A percentile compares a stretch with the other conserved stretches of the same genome.
These are phyloP conservation scores for Leptosphaerulina australis DNA, from an alignment of 2,329 filamentous ascomycete genomes.

Conservation along the genomic window DNA sequence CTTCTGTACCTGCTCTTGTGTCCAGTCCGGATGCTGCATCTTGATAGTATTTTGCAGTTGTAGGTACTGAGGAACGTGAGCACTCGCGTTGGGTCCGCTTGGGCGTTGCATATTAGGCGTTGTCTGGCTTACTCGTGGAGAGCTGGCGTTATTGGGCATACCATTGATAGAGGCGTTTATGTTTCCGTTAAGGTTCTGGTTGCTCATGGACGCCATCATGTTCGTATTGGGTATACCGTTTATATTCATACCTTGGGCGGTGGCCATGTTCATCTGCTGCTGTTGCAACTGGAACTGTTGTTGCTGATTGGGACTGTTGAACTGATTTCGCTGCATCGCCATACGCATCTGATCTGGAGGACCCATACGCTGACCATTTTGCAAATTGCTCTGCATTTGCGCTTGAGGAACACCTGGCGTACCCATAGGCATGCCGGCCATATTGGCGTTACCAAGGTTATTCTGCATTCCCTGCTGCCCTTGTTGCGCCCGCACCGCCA, in stretches of 20 bases:
- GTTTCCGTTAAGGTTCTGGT: constrained; percentile 42
- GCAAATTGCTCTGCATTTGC: constrained; percentile 67
- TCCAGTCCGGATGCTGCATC: constrained; percentile 46
- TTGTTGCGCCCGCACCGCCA: constrained; percentile 44
- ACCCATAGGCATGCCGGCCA: constrained; percentile 59
- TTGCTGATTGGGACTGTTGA: constrained; percentile 40
- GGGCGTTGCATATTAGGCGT: constrained; percentile 40
- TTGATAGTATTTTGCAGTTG: constrained; percentile 43
- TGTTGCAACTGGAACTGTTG: constrained; percentile 44
- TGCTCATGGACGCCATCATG: constrained; percentile 42
- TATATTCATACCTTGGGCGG: constrained; percentile 39
- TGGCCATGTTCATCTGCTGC: constrained; percentile 48
- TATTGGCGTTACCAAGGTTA: constrained; percentile 56
- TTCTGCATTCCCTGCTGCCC: constrained; percentile 54
- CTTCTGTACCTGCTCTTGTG: constrained; percentile 42
- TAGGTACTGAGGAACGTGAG: constrained; percentile 43
- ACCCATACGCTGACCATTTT: constrained; percentile 63
- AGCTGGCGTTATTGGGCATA: constrained; percentile 43
- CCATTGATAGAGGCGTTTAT: constrained; percentile 46
- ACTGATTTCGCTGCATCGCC: constrained; percentile 47
- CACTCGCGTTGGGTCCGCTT: constrained; percentile 39
- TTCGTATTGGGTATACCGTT: constrained; percentile 46
- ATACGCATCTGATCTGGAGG: constrained; percentile 49
- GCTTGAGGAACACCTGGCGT: constrained; percentile 69
- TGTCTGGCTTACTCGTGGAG: constrained; percentile 42